Base-by-base conservation (phyloP, 2,329 filamentous ascomycete genomes). In the Geosmithia flava region DNA sequence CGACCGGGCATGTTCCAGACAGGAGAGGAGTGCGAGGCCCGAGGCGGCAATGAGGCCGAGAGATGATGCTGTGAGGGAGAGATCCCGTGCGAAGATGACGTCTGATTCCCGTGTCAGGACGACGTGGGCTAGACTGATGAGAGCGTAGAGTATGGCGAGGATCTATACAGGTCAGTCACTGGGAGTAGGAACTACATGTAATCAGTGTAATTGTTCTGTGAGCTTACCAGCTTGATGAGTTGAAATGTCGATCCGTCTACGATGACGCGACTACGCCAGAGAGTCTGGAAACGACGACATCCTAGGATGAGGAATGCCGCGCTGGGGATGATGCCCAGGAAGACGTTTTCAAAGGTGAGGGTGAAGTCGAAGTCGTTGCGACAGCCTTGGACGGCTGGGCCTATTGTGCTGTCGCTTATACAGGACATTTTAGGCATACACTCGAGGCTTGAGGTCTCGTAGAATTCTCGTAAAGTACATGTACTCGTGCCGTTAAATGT, bases 341-440 rank as follows among this genome's bases (percentile, higher is more conserved):
- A 62, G 3, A 72, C 59, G 19, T 67, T 61, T 54, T 75, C 71
- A 48, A 76, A 75, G 27, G 62, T 63, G 46, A 74, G 57, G 1
- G 72, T 75, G 49, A 75, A 74, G 54, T 75, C 72, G 48, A 75
- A 75, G 49, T 71, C 65, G 46, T 59, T 64, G 10, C 71, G 67
- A 48, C 71, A 75, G 20, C 68, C 69, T 10, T 53, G 53, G n/a
- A 75, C 68, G 7, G 56, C 53, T 0, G 72, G 71, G 3, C 72
- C 71, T 19, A 73, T 62, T 20, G 62, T 54, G 42, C 55, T 54
- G 50, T 71, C 69, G 53, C 63, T 62, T 7, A 42, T 3, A 11
- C 40, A 42, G 40, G 15, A 7, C 39, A 41, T 41, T n/a, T n/a
- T n/a, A n/a, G n/a, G n/a, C n/a, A n/a, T n/a, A n/a, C n/a, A n/a